Evolutionary conservation across 2,329 filamentous ascomycete species (phyloP).

Genomic region (Stemphylium beticola): DNA sequence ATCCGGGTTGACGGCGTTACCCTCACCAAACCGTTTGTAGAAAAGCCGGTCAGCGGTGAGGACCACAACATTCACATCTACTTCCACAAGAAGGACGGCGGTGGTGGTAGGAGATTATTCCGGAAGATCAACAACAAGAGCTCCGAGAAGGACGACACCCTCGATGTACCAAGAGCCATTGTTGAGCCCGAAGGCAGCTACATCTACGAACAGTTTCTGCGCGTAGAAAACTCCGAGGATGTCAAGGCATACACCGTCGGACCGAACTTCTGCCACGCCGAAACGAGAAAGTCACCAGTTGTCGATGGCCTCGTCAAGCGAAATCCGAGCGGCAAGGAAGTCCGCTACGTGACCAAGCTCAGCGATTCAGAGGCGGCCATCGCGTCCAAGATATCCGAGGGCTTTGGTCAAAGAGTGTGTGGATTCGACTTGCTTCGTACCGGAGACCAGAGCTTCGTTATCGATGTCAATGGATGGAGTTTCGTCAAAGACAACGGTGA

Average conservation of each 20-base stretch:
- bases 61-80: slow-evolving; percentile 99
- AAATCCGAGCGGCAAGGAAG: slow-evolving; percentile 96
- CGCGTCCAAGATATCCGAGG: slow-evolving; percentile 85
- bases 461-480: slow-evolving; percentile 99
- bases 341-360: slow-evolving; percentile 90
- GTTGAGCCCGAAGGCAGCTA: slow-evolving; percentile 83
- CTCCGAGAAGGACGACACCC: slow-evolving; percentile 84
- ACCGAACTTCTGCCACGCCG: slow-evolving; percentile 89
- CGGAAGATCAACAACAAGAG: slow-evolving; percentile 99
- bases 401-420: slow-evolving; percentile 93
- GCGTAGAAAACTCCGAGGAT: slow-evolving; percentile 95
- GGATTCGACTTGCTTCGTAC: slow-evolving; percentile 93
- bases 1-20: slow-evolving; percentile 83
- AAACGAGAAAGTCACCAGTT: slow-evolving; percentile 95
- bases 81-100: slow-evolving; percentile 84
- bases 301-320: slow-evolving; percentile 94
- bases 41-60: slow-evolving; percentile 97
- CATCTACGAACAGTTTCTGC: slow-evolving; percentile 96
- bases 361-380: slow-evolving; percentile 81
- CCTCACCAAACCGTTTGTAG: slow-evolving; percentile 92
- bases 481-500: slow-evolving; percentile 99
- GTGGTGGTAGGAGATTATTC: slow-evolving; percentile 90
- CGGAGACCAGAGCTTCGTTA: slow-evolving; percentile 90
- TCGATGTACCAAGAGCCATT: slow-evolving; percentile 79
- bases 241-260: slow-evolving; percentile 99